A percentile compares a stretch with the other conserved stretches of the same genome.
These are phyloP conservation scores for Blastobotrys apis DNA, from an alignment of 1,139 yeast genomes.

Conservation along the genomic window DNA sequence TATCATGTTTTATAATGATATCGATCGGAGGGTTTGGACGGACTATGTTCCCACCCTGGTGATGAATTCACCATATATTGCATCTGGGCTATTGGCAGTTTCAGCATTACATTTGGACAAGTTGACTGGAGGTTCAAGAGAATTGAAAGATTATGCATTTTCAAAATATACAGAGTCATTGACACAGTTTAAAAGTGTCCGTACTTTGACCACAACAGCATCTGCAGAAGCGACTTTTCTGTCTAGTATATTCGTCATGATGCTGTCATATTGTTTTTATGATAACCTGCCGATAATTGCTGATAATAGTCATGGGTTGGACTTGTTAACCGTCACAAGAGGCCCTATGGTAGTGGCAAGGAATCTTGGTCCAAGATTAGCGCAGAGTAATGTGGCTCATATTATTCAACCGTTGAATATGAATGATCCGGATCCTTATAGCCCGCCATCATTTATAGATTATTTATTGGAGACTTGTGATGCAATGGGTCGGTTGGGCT, in stretches of 20 bases:
- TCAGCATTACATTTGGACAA: slow-evolving; percentile 22
- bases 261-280: slow-evolving; percentile 23
- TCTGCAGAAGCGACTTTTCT: slow-evolving; percentile 21
- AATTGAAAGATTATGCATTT: slow-evolving; percentile 18
- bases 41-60: slow-evolving; percentile 21
- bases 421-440: slow-evolving; percentile 8
- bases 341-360: slow-evolving; percentile 23
- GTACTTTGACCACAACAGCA: slow-evolving; percentile 7
- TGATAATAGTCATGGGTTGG: slow-evolving; percentile 16
- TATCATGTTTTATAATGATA: slow-evolving; percentile 5
- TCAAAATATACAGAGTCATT: slow-evolving; percentile 20
- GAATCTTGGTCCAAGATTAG: slow-evolving; percentile 15
- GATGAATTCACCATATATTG: slow-evolving; percentile 16
- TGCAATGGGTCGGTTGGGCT: slow-evolving; percentile 6
- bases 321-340: slow-evolving; percentile 21
- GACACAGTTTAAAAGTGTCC: slow-evolving; percentile 16
- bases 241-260: slow-evolving; percentile 23
- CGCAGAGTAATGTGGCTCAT: slow-evolving; percentile 3
- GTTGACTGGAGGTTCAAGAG: slow-evolving; percentile 14
- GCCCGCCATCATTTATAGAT: slow-evolving; percentile 5
- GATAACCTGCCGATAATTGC: slow-evolving; percentile 21
- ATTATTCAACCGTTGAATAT: background rate
- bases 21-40: slow-evolving; percentile 18
- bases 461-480: slow-evolving; percentile 8
- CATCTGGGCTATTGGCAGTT: slow-evolving; percentile 21